Conservation (phyloP, 75 land plant genomes). For the Selaginella moellendorffii region DNA sequence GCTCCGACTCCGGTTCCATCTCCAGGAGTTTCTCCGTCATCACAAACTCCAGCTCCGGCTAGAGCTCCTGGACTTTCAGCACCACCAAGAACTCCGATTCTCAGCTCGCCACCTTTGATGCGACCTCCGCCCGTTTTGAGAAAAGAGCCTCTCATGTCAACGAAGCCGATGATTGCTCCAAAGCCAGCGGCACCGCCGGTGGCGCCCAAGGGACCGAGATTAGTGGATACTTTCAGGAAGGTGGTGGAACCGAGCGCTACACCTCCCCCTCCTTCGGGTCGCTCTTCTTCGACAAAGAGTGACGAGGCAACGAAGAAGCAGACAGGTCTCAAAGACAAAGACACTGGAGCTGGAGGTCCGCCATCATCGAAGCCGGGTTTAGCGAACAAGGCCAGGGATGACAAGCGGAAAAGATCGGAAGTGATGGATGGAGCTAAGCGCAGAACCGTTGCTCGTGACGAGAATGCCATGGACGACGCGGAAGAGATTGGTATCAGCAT, state of each 20-base stretch:
- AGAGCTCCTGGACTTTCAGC: too few relatives aligned
- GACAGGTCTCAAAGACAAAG: background rate
- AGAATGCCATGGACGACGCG: constrained; percentile 26
- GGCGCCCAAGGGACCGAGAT: background rate
- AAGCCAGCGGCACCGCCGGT: background rate
- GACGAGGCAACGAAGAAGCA: background rate
- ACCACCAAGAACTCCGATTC: background rate
- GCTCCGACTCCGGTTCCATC: too few relatives aligned
- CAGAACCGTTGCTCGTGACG: constrained; percentile 17
- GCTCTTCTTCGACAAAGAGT: background rate
- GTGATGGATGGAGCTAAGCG: constrained; percentile 24
- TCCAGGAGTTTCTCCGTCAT: too few relatives aligned
- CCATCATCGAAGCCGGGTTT: too few relatives aligned
- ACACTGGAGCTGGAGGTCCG: background rate
- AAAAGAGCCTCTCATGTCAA: background rate
- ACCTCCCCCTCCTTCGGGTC: too few relatives aligned
- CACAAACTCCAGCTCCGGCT: background rate
- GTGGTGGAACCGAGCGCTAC: too few relatives aligned
- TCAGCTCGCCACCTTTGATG: background rate
- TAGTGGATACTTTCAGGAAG: background rate
- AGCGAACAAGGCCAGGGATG: too few relatives aligned
- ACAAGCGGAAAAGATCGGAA: constrained; percentile 44
- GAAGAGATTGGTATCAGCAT: constrained; percentile 40
- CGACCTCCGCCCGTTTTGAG: background rate
- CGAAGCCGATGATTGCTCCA: background rate